Evolutionary conservation across 208 protist genomes (phyloP), one percentile per base, ranked within the genome.

Genomic region (Leptomonas pyrrhocoris): DNA sequence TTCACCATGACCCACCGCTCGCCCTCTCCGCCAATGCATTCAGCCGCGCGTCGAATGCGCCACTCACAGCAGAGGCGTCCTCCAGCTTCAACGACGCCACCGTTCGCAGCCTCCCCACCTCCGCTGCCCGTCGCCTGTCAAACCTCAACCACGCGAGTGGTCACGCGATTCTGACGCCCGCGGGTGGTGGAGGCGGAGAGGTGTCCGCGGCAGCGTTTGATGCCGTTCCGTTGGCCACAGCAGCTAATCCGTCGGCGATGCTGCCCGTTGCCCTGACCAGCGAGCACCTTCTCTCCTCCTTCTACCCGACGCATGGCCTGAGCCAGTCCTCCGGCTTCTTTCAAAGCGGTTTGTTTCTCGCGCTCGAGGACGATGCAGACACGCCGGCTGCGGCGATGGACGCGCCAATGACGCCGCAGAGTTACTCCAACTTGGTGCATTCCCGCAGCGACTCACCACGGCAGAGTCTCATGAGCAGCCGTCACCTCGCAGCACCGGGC

Each of bases 371-470:
- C 18, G 73, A 75, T 19, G 70, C 74, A 13, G 77, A 67, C 30
- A 11, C 64, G 42, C 57, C 27, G 56, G 13, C 64, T 0, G 19
- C 38, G 30, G 67, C 76, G 23, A 36, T 80, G 54, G 76, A 81
- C 49, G 79, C 59, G 43, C 83, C 83, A 25, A 88, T 88, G 74
- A 88, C 83, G 21, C 76, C 79, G n/a, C 73, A 85, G 57, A 79
- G 77, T 36, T 88, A 78, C 59, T 83, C 74, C 0, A 76, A 74
- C 16, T 50, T 85, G 56, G 5, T 67, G 23, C 68, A 68, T 55
- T 61, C 42, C 5, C 68, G 63, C 63, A 56, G 55, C 28, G 63
- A 71, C 13, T 60, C 56, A 13, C 51, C 53, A 50, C 63, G 42
- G 12, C 63, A 68, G 27, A 59, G 51, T n/a, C 36, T 57, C 16